A percentile compares a stretch with the other conserved stretches of the same genome.
phyloP scores from a whole-genome alignment of 2,329 filamentous ascomycete species.

The Rhexocercosporidium sp. region DNA sequence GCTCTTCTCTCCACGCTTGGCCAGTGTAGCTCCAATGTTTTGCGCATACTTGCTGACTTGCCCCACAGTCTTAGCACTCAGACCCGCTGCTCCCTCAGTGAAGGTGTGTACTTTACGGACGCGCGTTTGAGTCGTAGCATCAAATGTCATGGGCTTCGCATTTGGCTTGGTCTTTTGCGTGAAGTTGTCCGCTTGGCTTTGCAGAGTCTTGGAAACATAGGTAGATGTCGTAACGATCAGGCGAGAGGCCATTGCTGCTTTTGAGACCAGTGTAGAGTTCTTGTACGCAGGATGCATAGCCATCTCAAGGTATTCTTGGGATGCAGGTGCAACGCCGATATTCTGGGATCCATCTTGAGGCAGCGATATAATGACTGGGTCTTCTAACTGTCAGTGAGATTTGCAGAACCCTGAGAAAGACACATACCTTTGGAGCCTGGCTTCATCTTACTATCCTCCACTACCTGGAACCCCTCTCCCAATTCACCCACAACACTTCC shows the following conservation, averaged over 20 bases:
- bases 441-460: constrained; percentile 77
- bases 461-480: constrained; percentile 77
- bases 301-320: constrained; percentile 74
- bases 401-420: not conserved
- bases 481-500: constrained; percentile 94
- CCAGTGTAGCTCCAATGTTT: constrained; percentile 80
- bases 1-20: constrained; percentile 64
- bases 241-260: constrained; percentile 85
- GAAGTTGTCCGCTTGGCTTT: constrained; percentile 79
- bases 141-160: constrained; percentile 84
- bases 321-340: constrained; percentile 70
- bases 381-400: constrained; percentile 47
- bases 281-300: constrained; percentile 90
- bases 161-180: constrained; percentile 79
- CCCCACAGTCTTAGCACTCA: constrained; percentile 87
- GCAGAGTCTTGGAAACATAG: constrained; percentile 77
- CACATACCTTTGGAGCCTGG: constrained; percentile 87
- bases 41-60: constrained; percentile 84
- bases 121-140: constrained; percentile 80
- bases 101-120: constrained; percentile 91
- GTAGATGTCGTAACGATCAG: constrained; percentile 88
- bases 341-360: constrained; percentile 69
- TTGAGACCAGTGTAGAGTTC: constrained; percentile 83
- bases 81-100: constrained; percentile 75
- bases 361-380: constrained; percentile 80